A percentile compares a stretch with the other conserved stretches of the same genome.
These are phyloP conservation scores for Cetradonia linearis DNA, from an alignment of 495 filamentous ascomycete genomes.

Conservation along the genomic window DNA sequence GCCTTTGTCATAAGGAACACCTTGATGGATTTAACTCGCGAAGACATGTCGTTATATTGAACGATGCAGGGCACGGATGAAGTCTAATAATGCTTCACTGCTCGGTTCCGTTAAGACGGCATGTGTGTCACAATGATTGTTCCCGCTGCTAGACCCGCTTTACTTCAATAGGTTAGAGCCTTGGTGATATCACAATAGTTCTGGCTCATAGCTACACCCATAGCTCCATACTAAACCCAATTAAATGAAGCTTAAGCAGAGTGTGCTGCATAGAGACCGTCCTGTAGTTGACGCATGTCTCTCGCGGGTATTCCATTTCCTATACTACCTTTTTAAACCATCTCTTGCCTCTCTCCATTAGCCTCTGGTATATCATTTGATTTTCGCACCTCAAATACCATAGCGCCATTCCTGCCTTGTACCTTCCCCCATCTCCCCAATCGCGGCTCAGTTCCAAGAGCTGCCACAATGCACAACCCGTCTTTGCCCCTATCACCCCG, in stretches of 20 bases:
- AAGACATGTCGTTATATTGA: no score
- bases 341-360: neutral
- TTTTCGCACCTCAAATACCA: constrained; percentile 69
- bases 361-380: constrained; percentile 13
- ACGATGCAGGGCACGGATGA: neutral
- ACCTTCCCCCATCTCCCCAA: constrained; percentile 66
- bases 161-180: neutral
- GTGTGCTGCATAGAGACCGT: neutral
- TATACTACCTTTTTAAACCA: neutral
- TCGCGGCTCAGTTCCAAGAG: constrained; percentile 74
- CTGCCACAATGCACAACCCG: constrained; percentile 70
- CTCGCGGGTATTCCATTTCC: neutral
- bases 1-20: neutral
- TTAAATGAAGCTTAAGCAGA: neutral
- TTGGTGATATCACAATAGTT: neutral
- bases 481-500: constrained; percentile 57
- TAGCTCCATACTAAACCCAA: neutral
- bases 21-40: neutral
- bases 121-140: neutral
- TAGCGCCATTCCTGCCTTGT: constrained; percentile 63
- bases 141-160: neutral
- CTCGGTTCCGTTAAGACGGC: neutral
- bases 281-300: neutral
- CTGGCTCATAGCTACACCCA: neutral
- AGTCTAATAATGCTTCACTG: neutral